Evolutionary conservation across 345 rosid species (phyloP).

Genomic region (Eutrema japonicum): DNA sequence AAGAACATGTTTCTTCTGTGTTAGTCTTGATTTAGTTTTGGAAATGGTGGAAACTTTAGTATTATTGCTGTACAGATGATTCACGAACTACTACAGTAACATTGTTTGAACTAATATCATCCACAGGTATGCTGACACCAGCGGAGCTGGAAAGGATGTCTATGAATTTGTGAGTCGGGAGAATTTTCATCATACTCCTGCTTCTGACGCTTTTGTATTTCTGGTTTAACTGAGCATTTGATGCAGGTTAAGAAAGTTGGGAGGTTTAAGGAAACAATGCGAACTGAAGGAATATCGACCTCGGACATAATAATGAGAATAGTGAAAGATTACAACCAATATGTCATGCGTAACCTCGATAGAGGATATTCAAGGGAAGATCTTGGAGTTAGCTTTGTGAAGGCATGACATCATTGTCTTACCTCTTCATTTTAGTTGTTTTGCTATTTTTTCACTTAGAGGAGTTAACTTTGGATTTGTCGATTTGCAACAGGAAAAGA

Average conservation of each 20-base stretch:
- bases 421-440: constrained; percentile 4
- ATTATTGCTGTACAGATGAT: background rate
- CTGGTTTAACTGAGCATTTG: constrained; percentile 32
- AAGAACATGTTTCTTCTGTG: constrained; percentile 35
- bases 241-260: constrained; percentile 82
- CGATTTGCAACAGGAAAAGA: constrained; percentile 68
- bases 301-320: constrained; percentile 95
- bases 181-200: background rate
- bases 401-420: constrained; percentile 49
- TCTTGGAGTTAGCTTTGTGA: constrained; percentile 92
- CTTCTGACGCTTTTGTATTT: constrained; percentile 5
- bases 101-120: constrained; percentile 18
- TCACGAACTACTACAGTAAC: constrained; percentile 2
- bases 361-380: constrained; percentile 95
- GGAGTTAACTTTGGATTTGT: constrained; percentile 26
- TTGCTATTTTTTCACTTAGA: background rate
- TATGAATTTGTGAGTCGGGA: constrained; percentile 81
- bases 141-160: constrained; percentile 89
- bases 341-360: constrained; percentile 89
- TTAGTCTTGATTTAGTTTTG: background rate
- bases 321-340: constrained; percentile 90
- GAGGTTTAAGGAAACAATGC: constrained; percentile 86
- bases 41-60: background rate
- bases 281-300: constrained; percentile 94
- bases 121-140: constrained; percentile 85